A percentile compares a stretch with the other conserved stretches of the same genome.
These are phyloP conservation scores for Alternaria novae-zelandiae DNA, from an alignment of 2,329 filamentous ascomycete species.

Conservation along the genomic window DNA sequence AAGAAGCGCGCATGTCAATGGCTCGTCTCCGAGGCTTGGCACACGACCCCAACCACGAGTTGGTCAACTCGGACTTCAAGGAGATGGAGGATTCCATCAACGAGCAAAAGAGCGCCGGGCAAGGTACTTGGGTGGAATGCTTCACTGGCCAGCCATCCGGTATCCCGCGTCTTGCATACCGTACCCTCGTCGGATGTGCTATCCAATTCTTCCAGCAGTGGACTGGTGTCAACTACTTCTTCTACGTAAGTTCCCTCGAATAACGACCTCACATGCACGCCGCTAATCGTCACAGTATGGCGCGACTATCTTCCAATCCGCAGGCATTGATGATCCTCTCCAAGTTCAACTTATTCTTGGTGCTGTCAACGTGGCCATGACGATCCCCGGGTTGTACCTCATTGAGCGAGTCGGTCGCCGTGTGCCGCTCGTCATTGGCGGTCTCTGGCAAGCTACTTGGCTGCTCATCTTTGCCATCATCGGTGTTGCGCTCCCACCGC, in stretches of 20 bases:
- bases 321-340: constrained; percentile 70
- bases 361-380: constrained; percentile 71
- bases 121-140: constrained; percentile 39
- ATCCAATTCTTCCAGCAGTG: constrained; percentile 44
- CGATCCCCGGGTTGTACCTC: constrained; percentile 71
- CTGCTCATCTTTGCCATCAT: constrained; percentile 64
- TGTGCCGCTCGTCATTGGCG: constrained; percentile 69
- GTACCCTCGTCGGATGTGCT: constrained; percentile 37
- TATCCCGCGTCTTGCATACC: constrained; percentile 49
- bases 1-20: constrained; percentile 58
- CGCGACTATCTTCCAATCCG: constrained; percentile 70
- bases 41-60: constrained; percentile 52
- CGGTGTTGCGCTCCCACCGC: constrained; percentile 50
- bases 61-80: constrained; percentile 60
- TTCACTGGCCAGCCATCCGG: constrained; percentile 44
- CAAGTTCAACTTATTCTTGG: constrained; percentile 47
- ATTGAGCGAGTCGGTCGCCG: constrained; percentile 74
- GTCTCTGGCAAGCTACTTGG: constrained; percentile 71
- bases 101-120: constrained; percentile 35
- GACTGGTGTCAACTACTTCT: constrained; percentile 62
- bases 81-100: constrained; percentile 47
- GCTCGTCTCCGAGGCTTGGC: constrained; percentile 61
- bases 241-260: constrained; percentile 27
- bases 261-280: neutral
- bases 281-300: constrained; percentile 61